These are phyloP conservation scores for Sporothrix brasiliensis DNA, from an alignment of 2,329 filamentous ascomycete species.

Conservation along the genomic window DNA sequence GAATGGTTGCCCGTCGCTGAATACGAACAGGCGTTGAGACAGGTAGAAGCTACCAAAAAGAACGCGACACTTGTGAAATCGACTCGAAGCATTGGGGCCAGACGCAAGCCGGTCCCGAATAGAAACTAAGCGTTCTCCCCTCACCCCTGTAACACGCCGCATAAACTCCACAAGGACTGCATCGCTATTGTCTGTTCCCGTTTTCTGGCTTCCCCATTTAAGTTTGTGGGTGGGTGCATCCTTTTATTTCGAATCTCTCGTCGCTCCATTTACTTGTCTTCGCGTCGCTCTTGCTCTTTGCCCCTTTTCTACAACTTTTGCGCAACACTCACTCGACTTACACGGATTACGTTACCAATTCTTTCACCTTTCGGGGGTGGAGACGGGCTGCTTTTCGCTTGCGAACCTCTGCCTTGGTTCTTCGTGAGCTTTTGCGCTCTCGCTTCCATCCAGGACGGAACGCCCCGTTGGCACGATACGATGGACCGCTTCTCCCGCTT, in stretches of 20 bases:
- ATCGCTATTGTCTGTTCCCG: constrained; percentile 13
- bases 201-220: constrained; percentile 25
- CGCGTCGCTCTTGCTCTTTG: constrained; percentile 10
- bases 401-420: constrained; percentile 4
- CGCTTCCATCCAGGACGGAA: not conserved
- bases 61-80: not conserved
- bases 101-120: constrained; percentile 13
- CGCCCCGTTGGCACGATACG: not conserved
- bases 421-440: not conserved
- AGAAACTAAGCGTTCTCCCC: not conserved
- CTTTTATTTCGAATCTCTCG: constrained; percentile 26
- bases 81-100: not conserved
- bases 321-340: not conserved
- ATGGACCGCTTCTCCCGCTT: constrained; percentile 44
- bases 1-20: constrained; percentile 2
- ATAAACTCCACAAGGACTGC: constrained; percentile 25
- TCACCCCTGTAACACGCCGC: constrained; percentile 5
- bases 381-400: constrained; percentile 9
- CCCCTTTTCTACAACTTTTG: constrained; percentile 10
- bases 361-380: not conserved
- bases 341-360: not conserved
- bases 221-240: constrained; percentile 19
- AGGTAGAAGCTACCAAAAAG: not conserved
- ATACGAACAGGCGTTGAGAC: constrained; percentile 20
- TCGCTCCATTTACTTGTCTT: not conserved